phyloP scores from a whole-genome alignment of 2,329 filamentous ascomycete species.

The Tolypocladium paradoxum region DNA sequence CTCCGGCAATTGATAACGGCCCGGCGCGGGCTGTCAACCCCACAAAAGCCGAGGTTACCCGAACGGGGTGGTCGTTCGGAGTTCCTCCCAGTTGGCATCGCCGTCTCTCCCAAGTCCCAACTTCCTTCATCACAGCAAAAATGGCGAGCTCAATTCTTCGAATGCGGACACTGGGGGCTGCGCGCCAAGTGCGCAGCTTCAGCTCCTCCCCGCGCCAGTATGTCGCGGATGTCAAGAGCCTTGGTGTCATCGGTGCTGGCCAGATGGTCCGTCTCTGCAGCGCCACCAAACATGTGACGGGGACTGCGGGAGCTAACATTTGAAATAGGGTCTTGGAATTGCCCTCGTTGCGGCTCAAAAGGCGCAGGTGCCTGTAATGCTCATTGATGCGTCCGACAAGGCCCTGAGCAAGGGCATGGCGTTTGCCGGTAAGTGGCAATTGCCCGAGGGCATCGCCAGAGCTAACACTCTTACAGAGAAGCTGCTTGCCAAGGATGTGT shows the following conservation, averaged over 20 bases:
- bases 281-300: conserved; percentile 3
- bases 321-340: conserved; percentile 74
- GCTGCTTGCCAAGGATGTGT: conserved; percentile 83
- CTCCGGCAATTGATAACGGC: conserved; percentile 4
- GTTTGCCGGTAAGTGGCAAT: conserved; percentile 61
- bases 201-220: conserved; percentile 52
- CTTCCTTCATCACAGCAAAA: conserved; percentile 5
- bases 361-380: conserved; percentile 70
- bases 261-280: conserved; percentile 64
- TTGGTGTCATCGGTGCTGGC: conserved; percentile 88
- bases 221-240: conserved; percentile 67
- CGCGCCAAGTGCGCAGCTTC: conserved; percentile 46
- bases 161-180: conserved; percentile 22
- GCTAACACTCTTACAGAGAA: conserved; percentile 51
- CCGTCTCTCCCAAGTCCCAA: background rate
- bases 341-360: conserved; percentile 84
- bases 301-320: conserved; percentile 7
- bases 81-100: conserved; percentile 5
- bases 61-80: conserved; percentile 11
- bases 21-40: conserved; percentile 1
- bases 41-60: conserved; percentile 33
- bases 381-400: conserved; percentile 76
- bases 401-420: conserved; percentile 81
- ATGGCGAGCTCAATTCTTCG: conserved; percentile 31
- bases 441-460: background rate